Percentiles rank a stretch among this genome's conserved stretches.
phyloP scores from a whole-genome alignment of 495 filamentous ascomycete species.

The Echria macrotheca region DNA sequence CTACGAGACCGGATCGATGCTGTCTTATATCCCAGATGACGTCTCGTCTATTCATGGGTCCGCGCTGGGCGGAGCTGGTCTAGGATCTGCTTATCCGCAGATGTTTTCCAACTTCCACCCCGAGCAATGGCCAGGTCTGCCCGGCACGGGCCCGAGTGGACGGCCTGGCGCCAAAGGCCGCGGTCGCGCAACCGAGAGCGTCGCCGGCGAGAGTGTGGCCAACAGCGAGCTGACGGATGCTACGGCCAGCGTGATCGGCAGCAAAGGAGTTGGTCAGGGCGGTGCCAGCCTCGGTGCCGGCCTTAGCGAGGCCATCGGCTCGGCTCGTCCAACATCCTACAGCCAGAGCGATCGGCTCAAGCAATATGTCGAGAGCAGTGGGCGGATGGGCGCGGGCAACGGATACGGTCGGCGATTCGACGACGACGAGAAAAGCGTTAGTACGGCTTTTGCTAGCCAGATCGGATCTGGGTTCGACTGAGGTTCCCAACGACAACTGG shows the following conservation, averaged over 20 bases:
- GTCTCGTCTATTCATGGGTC: constrained; percentile 94
- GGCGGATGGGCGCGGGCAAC: constrained; percentile 54
- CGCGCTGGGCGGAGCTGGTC: constrained; percentile 74
- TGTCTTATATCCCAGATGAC: constrained; percentile 94
- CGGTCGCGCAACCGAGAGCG: constrained; percentile 61
- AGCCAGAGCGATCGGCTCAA: constrained; percentile 60
- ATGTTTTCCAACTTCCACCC: constrained; percentile 91
- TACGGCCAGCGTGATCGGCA: constrained; percentile 66
- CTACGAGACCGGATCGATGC: constrained; percentile 80
- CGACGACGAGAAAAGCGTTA: constrained; percentile 92
- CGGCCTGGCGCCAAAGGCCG: constrained; percentile 48
- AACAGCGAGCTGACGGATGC: constrained; percentile 82
- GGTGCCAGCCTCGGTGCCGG: constrained; percentile 81
- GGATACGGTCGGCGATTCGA: constrained; percentile 79
- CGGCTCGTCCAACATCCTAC: constrained; percentile 39
- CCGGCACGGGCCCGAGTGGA: constrained; percentile 57
- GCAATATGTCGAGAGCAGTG: constrained; percentile 82
- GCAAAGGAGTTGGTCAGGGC: constrained; percentile 58
- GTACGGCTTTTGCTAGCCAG: constrained; percentile 93
- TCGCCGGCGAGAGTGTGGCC: constrained; percentile 86
- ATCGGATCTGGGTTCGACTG: constrained; percentile 83
- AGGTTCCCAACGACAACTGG: constrained; percentile 31
- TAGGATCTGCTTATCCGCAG: constrained; percentile 76
- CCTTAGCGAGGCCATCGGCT: constrained; percentile 57
- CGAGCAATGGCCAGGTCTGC: constrained; percentile 82